phyloP scores from a whole-genome alignment of 2,329 filamentous ascomycete genomes.

The Colletotrichum siamense region DNA sequence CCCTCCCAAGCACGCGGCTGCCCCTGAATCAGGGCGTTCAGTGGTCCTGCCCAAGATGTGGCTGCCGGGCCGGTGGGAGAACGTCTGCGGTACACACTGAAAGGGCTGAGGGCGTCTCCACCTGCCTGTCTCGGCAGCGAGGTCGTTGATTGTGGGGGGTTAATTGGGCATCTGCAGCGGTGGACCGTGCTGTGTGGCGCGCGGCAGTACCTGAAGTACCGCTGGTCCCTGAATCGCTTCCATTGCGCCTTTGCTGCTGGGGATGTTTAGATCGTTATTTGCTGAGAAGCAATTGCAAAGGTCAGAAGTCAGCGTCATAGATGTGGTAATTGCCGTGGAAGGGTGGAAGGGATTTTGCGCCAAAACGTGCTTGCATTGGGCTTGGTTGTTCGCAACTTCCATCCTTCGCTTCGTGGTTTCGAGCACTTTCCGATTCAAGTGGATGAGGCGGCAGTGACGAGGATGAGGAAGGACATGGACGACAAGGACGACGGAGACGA shows the following conservation, averaged over 20 bases:
- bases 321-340: fast-evolving
- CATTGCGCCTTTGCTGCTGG: neutral
- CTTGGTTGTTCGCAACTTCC: neutral
- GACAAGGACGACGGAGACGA: neutral
- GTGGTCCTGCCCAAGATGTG: neutral
- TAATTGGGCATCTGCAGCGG: neutral
- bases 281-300: neutral
- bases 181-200: neutral
- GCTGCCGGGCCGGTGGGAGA: neutral
- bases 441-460: neutral
- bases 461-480: too few species aligned
- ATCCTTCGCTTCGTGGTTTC: neutral
- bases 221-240: neutral
- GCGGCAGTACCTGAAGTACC: neutral
- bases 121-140: neutral
- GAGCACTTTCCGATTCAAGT: neutral
- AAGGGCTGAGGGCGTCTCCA: neutral
- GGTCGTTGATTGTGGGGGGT: neutral
- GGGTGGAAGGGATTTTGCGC: fast-evolving
- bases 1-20: neutral
- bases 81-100: neutral
- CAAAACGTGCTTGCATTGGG: neutral
- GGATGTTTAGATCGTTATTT: neutral
- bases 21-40: neutral
- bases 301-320: fast-evolving